phyloP scores from a whole-genome alignment of 371 early-diverging fungal species.

The Nematocida parisii region DNA sequence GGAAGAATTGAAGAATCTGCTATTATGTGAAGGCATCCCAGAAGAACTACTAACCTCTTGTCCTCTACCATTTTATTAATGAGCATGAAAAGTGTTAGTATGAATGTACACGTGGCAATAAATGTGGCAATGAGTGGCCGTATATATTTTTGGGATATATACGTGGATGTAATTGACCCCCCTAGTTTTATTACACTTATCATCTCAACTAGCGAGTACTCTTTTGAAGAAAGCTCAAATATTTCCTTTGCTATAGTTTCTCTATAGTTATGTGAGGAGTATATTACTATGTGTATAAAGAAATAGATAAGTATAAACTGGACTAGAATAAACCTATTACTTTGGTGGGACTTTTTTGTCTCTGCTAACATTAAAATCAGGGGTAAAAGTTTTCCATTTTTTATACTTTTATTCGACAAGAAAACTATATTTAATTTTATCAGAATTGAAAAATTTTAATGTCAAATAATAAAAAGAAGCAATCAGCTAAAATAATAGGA shows the following conservation, averaged over 20 bases:
- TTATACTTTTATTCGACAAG: neutral
- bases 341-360: neutral
- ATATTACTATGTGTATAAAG: constrained; percentile 50
- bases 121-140: constrained; percentile 33
- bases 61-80: constrained; percentile 10
- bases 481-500: neutral
- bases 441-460: neutral
- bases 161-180: constrained; percentile 25
- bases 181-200: constrained; percentile 45
- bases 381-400: constrained; percentile 23
- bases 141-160: constrained; percentile 12
- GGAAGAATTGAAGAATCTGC: constrained; percentile 55
- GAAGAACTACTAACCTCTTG: neutral
- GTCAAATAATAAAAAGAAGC: neutral
- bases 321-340: neutral
- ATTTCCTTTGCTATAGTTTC: constrained; percentile 32
- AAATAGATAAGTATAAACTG: constrained; percentile 42
- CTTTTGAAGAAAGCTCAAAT: constrained; percentile 19
- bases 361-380: neutral
- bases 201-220: constrained; percentile 45
- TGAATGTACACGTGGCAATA: constrained; percentile 12
- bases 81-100: constrained; percentile 13
- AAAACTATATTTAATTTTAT: neutral
- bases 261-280: constrained; percentile 54
- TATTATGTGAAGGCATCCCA: constrained; percentile 31